These are phyloP conservation scores for Tulasnella sp. DNA, from an alignment of 768 basidiomycete genomes.

Conservation along the genomic window DNA sequence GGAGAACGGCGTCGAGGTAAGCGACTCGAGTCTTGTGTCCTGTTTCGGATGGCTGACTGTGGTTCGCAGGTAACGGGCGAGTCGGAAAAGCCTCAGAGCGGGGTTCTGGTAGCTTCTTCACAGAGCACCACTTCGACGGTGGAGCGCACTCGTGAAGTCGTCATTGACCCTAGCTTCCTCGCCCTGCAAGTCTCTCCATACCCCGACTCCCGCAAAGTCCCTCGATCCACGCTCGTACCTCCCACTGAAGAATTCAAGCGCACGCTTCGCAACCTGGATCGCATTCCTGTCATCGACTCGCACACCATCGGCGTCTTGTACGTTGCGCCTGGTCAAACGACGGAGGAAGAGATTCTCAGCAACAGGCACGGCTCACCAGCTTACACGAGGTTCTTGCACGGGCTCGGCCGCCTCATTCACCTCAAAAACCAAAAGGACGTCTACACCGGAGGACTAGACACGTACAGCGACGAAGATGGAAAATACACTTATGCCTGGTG, in stretches of 20 bases:
- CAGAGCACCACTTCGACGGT: not conserved
- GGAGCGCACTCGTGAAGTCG: slow-evolving; percentile 54
- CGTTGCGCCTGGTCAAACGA: slow-evolving; percentile 86
- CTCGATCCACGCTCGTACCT: slow-evolving; percentile 49
- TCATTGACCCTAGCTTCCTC: slow-evolving; percentile 82
- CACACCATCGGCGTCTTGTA: slow-evolving; percentile 97
- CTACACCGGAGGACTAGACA: slow-evolving; percentile 88
- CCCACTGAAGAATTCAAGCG: slow-evolving; percentile 59
- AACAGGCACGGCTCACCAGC: slow-evolving; percentile 94
- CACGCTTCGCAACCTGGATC: slow-evolving; percentile 71
- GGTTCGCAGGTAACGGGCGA: not conserved
- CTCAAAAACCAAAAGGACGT: slow-evolving; percentile 89
- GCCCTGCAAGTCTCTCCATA: slow-evolving; percentile 84
- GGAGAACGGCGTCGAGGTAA: not conserved
- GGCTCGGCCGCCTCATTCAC: slow-evolving; percentile 84
- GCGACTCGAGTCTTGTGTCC: not conserved
- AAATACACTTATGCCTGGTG: slow-evolving; percentile 99
- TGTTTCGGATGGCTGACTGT: not conserved
- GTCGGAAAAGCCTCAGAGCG: not conserved
- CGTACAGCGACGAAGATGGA: slow-evolving; percentile 77
- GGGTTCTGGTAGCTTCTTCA: not conserved
- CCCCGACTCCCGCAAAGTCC: slow-evolving; percentile 55
- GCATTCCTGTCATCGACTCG: slow-evolving; percentile 92
- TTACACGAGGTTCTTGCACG: slow-evolving; percentile 90
- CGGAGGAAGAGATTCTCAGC: slow-evolving; percentile 81